Conservation (phyloP, 306 rosid genomes). For the Dalbergia cultrata region DNA sequence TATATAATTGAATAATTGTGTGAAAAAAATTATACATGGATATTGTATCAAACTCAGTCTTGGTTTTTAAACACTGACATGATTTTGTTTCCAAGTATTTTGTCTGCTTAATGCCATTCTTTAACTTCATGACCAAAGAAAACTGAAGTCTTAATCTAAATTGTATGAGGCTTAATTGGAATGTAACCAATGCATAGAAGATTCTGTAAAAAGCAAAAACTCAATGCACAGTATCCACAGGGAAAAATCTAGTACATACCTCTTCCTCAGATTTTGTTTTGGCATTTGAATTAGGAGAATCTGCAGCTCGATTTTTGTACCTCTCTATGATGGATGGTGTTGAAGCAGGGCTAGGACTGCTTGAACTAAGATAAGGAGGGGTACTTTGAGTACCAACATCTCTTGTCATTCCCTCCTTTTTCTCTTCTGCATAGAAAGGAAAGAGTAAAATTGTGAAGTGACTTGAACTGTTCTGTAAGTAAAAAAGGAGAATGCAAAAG, state of each 20-base stretch:
- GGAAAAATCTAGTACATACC: slow-evolving; percentile 53
- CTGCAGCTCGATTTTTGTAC: slow-evolving; percentile 54
- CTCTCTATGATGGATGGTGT: slow-evolving; percentile 83
- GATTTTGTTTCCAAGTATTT: slow-evolving; percentile 23
- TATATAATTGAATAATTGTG: too few relatives aligned
- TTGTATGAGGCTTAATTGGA: slow-evolving; percentile 14
- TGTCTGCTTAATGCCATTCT: background rate
- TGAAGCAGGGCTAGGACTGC: slow-evolving; percentile 82
- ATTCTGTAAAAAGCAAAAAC: background rate
- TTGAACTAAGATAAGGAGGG: slow-evolving; percentile 70
- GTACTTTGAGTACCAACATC: slow-evolving; percentile 96
- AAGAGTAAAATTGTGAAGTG: background rate
- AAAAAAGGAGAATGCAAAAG: too few relatives aligned
- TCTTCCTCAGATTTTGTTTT: slow-evolving; percentile 62
- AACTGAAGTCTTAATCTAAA: background rate
- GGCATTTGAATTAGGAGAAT: slow-evolving; percentile 71
- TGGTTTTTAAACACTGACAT: slow-evolving; percentile 1
- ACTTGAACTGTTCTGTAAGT: too few relatives aligned
- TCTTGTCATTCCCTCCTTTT: slow-evolving; percentile 70
- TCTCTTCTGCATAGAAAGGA: slow-evolving; percentile 57
- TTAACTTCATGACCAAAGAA: slow-evolving; percentile 8
- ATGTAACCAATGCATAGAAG: background rate
- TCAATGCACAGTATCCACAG: background rate
- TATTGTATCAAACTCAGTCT: too few relatives aligned
- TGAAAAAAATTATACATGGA: too few relatives aligned